Evolutionary conservation across 2,329 filamentous ascomycete genomes (phyloP), one percentile per base, ranked within the genome.

Genomic region (Calonectria fujianensis): DNA sequence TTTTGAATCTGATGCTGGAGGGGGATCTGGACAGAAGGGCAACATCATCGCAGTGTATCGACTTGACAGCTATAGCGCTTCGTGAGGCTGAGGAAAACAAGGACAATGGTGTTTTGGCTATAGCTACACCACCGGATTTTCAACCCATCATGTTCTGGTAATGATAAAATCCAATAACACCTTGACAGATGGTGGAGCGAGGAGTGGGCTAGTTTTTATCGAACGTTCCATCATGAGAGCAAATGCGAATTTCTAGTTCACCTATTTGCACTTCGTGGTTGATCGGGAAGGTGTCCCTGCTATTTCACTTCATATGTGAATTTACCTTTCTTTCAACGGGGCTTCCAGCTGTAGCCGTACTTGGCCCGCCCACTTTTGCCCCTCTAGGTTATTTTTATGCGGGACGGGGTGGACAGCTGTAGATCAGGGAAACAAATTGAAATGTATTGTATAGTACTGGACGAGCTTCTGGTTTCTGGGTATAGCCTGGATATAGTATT

Each of bases 61-160:
- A 59, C 10, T 16, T 66, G 20, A 74, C 72, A 1, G 20, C n/a
- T 18, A 54, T 73, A 14, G 27, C 11, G 39, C 16, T 24, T 14
- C 29, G 11, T 11, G 63, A 31, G 9, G 67, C 73, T 6, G 70
- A 27, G 11, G 41, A 51, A 50, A 51, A 37, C 18, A 29, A 72
- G 4, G 69, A 66, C 13, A 39, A 27, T 63, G 45, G 45, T 24
- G 57, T 7, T 29, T 72, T 83, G 70, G 70, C 72, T 9, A 75
- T 84, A 20, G 45, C 69, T 14, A 39, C 76, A 9, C 83, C 83
- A 0, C 76, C 79, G 9, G 77, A 77, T 1, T 83, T 83, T 51
- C 48, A 70, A 29, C 71, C 78, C 0, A 74, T 82, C 29, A 72
- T 76, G 3, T 84, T 84, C 59, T 84, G 83, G 83, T 84, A 70